phyloP scores from a whole-genome alignment of 495 filamentous ascomycete genomes.

The Neurospora cerealis region DNA sequence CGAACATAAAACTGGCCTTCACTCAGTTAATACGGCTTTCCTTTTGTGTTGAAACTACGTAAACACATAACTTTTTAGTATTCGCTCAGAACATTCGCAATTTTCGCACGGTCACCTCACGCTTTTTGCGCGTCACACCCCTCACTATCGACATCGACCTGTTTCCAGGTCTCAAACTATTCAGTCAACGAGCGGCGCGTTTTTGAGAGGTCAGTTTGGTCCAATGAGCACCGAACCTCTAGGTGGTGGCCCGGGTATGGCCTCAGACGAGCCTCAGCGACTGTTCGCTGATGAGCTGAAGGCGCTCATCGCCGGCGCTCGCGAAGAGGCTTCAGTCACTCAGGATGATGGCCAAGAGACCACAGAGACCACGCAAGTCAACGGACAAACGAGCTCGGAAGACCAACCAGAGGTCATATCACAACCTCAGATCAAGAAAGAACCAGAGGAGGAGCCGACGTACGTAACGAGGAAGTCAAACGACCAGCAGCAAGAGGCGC shows the following conservation, averaged over 20 bases:
- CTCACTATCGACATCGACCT: not conserved
- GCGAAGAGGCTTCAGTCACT: not conserved
- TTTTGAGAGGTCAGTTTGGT: not conserved
- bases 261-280: not conserved
- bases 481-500: not conserved
- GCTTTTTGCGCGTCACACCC: not conserved
- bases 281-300: not conserved
- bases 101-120: not conserved
- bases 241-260: not conserved
- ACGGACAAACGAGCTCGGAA: not conserved
- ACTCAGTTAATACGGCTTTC: not conserved
- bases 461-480: not conserved
- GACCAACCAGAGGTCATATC: not conserved
- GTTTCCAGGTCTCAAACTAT: not conserved
- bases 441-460: not conserved
- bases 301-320: not conserved
- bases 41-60: not conserved
- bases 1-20: not conserved
- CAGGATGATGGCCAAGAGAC: not conserved
- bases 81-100: not conserved
- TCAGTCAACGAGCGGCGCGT: not conserved
- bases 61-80: not conserved
- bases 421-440: not conserved
- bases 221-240: not conserved
- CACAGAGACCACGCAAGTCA: not conserved